Conservation (phyloP, 2,329 filamentous ascomycete species). For the Monilinia polystroma region DNA sequence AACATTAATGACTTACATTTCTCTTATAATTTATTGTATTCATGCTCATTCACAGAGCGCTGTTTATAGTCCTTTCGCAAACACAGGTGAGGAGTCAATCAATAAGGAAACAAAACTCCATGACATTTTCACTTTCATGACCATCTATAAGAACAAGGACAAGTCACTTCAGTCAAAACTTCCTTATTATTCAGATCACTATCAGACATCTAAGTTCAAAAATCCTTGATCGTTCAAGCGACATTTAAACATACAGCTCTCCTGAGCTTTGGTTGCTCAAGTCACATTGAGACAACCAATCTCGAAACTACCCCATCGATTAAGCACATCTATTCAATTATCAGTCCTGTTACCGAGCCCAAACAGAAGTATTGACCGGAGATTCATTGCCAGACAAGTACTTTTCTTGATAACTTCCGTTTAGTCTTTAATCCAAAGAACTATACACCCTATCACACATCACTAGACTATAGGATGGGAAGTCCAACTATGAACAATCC, state of each 20-base stretch:
- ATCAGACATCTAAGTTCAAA: no score
- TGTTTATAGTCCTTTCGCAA: not conserved
- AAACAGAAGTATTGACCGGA: no score
- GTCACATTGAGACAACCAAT: not conserved
- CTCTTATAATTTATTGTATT: not conserved
- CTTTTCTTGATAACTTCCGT: no score
- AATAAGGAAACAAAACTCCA: not conserved
- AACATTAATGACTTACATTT: not conserved
- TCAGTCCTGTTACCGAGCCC: no score
- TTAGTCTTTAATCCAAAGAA: no score
- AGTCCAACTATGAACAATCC: no score
- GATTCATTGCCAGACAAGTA: no score
- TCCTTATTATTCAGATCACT: no score
- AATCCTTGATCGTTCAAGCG: not conserved
- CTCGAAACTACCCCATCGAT: not conserved
- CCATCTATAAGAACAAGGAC: not conserved
- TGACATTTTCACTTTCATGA: not conserved
- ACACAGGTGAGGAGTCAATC: not conserved
- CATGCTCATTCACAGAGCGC: not conserved
- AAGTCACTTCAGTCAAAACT: not conserved
- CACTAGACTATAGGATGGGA: no score
- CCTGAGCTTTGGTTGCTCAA: not conserved
- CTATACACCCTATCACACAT: no score
- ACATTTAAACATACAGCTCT: not conserved
- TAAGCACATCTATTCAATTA: not conserved